A percentile compares a stretch with the other conserved stretches of the same genome.
Conservation (phyloP, 345 rosid genomes). For the Erodium maritimum region DNA sequence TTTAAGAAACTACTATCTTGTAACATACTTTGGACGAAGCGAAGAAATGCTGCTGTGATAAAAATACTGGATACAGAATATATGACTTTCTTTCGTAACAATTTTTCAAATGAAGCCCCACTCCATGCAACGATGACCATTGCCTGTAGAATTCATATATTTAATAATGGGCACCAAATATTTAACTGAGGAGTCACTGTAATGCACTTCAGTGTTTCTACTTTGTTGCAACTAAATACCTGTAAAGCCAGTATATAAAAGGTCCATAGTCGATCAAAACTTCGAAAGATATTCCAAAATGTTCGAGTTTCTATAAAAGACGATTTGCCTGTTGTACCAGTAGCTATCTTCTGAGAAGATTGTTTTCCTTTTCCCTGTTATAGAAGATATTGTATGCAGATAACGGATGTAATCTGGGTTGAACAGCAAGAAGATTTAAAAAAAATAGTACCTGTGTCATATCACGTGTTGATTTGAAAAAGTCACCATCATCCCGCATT, state of each 20-base stretch:
- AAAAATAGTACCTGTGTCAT: constrained; percentile 25
- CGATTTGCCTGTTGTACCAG: constrained; percentile 78
- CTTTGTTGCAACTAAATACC: constrained; percentile 24
- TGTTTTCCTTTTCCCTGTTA: constrained; percentile 45
- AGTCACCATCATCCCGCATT: constrained; percentile 96
- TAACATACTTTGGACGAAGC: constrained; percentile 68
- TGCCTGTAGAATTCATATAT: constrained; percentile 27
- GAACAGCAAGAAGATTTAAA: constrained; percentile 3
- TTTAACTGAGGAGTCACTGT: background rate
- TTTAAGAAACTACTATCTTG: background rate
- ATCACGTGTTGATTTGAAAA: constrained; percentile 74
- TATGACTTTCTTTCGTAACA: constrained; percentile 51
- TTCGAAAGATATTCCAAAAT: constrained; percentile 92
- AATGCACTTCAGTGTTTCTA: background rate
- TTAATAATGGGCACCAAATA: background rate
- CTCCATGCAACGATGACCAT: constrained; percentile 77
- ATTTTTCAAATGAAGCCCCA: constrained; percentile 40
- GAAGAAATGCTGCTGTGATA: constrained; percentile 90
- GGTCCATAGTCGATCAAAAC: constrained; percentile 93
- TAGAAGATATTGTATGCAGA: background rate
- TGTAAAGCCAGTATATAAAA: constrained; percentile 81
- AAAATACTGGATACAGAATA: constrained; percentile 75
- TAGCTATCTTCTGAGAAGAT: constrained; percentile 19
- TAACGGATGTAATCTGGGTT: background rate
- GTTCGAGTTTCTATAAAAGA: constrained; percentile 82